Evolutionary conservation across 2,329 filamentous ascomycete species (phyloP).

Genomic region (Diplodia seriata): DNA sequence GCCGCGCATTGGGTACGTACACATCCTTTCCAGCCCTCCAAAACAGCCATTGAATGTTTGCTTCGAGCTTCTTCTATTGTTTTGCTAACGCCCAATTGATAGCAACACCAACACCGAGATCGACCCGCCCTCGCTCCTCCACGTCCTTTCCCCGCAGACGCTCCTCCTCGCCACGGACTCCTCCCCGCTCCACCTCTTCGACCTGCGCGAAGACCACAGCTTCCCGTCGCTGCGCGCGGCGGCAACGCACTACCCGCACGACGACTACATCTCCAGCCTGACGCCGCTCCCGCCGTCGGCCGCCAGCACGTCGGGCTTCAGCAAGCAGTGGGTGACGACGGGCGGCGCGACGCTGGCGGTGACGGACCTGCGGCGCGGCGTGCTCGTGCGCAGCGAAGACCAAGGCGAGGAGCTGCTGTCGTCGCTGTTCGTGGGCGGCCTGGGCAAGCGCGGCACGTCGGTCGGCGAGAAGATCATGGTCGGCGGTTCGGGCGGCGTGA

Average conservation of each 20-base stretch:
- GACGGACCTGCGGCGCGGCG: constrained; percentile 84
- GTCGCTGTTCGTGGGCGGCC: constrained; percentile 76
- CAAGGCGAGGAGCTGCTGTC: constrained; percentile 94
- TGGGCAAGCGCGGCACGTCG: constrained; percentile 72
- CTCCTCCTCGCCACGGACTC: constrained; percentile 91
- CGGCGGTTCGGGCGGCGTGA: constrained; percentile 77
- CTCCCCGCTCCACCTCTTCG: constrained; percentile 85
- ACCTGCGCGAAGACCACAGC: constrained; percentile 66
- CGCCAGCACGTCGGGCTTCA: constrained; percentile 83
- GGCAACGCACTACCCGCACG: constrained; percentile 84
- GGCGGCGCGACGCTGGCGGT: constrained; percentile 90
- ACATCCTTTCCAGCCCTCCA: too few relatives aligned
- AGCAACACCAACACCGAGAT: constrained; percentile 49
- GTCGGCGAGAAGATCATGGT: constrained; percentile 79
- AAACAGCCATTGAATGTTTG: too few relatives aligned
- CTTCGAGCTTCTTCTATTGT: too few relatives aligned
- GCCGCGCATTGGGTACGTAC: constrained; percentile 57
- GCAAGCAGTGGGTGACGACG: constrained; percentile 94
- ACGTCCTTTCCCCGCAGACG: constrained; percentile 84
- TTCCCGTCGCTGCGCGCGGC: constrained; percentile 68
- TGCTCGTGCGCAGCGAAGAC: constrained; percentile 88
- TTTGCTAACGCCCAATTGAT: not conserved
- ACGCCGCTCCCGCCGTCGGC: constrained; percentile 80
- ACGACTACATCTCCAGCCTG: constrained; percentile 90
- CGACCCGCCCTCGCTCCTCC: constrained; percentile 81